Conservation (phyloP, 2,329 filamentous ascomycete genomes). For the Calonectria multiphialidica region DNA sequence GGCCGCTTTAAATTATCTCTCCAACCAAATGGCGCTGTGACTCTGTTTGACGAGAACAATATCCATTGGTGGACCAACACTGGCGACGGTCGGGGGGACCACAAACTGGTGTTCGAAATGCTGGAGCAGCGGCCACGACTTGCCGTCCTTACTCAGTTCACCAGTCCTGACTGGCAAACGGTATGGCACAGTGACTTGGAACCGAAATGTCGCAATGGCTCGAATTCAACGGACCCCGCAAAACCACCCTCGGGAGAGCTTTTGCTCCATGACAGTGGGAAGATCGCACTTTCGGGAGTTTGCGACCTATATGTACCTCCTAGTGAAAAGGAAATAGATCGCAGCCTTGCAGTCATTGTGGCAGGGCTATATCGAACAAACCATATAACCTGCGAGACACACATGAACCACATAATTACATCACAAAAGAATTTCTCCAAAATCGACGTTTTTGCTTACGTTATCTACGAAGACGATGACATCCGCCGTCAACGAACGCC, state of each 20-base stretch:
- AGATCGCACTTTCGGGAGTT: background rate
- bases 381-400: background rate
- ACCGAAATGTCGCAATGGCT: background rate
- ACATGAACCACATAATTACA: background rate
- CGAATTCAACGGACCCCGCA: background rate
- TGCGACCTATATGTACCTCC: background rate
- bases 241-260: background rate
- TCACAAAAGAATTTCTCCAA: background rate
- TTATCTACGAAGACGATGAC: background rate
- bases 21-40: background rate
- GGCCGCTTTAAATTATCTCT: background rate
- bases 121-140: background rate
- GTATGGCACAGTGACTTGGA: background rate
- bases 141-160: background rate
- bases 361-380: background rate
- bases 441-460: background rate
- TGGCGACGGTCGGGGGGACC: background rate
- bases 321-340: background rate
- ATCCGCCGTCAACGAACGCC: background rate
- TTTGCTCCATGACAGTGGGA: background rate
- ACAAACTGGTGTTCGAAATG: background rate
- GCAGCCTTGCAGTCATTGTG: background rate
- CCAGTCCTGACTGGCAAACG: background rate
- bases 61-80: background rate
- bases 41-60: background rate